Conservation (phyloP, 345 rosid genomes). For the Erodium maritimum region DNA sequence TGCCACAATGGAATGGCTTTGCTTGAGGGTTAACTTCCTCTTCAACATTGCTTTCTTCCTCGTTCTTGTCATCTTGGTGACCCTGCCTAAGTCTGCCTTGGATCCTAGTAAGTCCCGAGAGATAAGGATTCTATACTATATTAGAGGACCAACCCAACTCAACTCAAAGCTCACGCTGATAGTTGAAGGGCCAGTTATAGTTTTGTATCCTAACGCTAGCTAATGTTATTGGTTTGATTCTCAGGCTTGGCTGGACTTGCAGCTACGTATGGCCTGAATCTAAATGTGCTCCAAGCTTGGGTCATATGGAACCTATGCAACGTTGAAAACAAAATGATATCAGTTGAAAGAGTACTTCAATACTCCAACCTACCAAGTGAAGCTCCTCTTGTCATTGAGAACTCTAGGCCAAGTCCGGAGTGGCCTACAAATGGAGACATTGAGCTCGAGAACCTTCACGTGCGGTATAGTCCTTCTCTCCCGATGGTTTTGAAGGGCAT, state of each 20-base stretch:
- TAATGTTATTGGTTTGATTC: neutral
- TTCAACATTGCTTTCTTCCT: constrained; percentile 65
- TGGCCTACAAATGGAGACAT: constrained; percentile 51
- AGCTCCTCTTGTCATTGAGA: constrained; percentile 38
- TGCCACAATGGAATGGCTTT: constrained; percentile 81
- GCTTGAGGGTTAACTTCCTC: constrained; percentile 67
- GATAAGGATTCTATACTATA: too few relatives aligned
- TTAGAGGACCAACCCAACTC: too few relatives aligned
- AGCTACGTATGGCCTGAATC: constrained; percentile 51
- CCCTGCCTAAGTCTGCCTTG: constrained; percentile 47
- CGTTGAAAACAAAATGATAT: constrained; percentile 72
- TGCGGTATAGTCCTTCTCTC: constrained; percentile 38
- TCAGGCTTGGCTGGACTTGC: constrained; percentile 62
- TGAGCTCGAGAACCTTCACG: constrained; percentile 36
- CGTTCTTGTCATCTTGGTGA: constrained; percentile 60
- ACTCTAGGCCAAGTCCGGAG: constrained; percentile 23
- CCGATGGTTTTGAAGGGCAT: constrained; percentile 56
- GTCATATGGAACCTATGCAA: constrained; percentile 68
- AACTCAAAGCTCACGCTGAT: too few relatives aligned
- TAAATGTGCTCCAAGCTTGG: constrained; percentile 66
- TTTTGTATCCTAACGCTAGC: too few relatives aligned
- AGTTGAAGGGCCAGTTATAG: too few relatives aligned
- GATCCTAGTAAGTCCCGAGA: constrained; percentile 53
- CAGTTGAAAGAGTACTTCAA: constrained; percentile 61
- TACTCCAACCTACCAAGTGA: constrained; percentile 43